Percentiles rank a stretch among this genome's conserved stretches.
These are phyloP conservation scores for thale cress (Arabidopsis thaliana) DNA, from an alignment of 345 rosid species.

Conservation along the genomic window DNA sequence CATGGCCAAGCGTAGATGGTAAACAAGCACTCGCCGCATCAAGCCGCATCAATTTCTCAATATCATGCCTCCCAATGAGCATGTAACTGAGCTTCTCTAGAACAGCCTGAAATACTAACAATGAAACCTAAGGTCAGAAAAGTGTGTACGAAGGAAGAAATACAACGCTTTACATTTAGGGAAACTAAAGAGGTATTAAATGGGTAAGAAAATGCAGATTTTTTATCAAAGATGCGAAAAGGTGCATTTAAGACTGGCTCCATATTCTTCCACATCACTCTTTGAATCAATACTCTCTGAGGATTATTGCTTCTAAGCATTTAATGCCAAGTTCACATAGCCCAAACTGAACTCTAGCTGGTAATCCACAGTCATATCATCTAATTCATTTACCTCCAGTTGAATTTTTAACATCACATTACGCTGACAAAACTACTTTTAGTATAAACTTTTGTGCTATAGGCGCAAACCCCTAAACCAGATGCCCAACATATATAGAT, in stretches of 20 bases:
- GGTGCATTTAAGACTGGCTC: conserved; percentile 14
- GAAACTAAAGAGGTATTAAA: conserved; percentile 13
- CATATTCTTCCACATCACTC: conserved; percentile 13
- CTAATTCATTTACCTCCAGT: conserved; percentile 10
- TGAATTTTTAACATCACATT: conserved; percentile 4
- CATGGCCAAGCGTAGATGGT: conserved; percentile 60
- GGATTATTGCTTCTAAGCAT: conserved; percentile 17
- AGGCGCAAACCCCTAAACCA: conserved; percentile 32
- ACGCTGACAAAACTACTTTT: conserved; percentile 11
- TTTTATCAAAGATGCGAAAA: conserved; percentile 9
- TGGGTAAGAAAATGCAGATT: conserved; percentile 13
- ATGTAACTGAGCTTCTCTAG: conserved; percentile 97
- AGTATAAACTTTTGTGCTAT: conserved; percentile 19
- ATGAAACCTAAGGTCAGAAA: conserved; percentile 37
- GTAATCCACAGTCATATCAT: conserved; percentile 27
- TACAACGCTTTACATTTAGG: conserved; percentile 6
- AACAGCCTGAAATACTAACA: conserved; percentile 77
- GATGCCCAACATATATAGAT: conserved; percentile 34
- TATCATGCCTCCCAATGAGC: conserved; percentile 97
- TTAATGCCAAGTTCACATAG: conserved; percentile 28
- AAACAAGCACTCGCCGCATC: conserved; percentile 82
- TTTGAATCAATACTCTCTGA: conserved; percentile 20
- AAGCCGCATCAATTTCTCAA: conserved; percentile 92
- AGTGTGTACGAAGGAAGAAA: conserved; percentile 21
- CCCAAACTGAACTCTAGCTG: conserved; percentile 22